These are phyloP conservation scores for Talaromyces stipitatus DNA, from an alignment of 495 filamentous ascomycete genomes.

Conservation along the genomic window DNA sequence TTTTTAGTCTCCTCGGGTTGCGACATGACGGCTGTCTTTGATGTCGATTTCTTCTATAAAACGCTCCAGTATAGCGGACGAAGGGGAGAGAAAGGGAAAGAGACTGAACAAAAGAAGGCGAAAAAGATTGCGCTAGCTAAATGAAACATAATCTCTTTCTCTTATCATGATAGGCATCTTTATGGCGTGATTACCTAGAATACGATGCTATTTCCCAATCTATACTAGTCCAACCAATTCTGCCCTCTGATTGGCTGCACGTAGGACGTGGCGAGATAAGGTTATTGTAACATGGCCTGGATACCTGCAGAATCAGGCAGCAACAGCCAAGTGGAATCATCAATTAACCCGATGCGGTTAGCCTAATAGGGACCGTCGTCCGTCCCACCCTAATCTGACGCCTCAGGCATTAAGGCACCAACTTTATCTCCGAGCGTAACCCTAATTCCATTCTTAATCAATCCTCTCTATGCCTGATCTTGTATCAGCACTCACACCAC, in stretches of 20 bases:
- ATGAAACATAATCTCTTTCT: not conserved
- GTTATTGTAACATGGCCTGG: not conserved
- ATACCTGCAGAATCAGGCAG: not conserved
- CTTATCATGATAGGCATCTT: not conserved
- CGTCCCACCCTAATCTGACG: not conserved
- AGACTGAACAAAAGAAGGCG: not conserved
- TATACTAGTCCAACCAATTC: not conserved
- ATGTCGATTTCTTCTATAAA: no score
- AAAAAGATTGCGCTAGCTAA: not conserved
- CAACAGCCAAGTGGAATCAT: not conserved
- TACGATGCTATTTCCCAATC: slow-evolving; percentile 1
- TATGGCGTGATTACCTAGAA: slow-evolving; percentile 1
- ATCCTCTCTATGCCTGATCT: not conserved
- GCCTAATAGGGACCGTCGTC: not conserved
- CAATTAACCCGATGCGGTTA: not conserved
- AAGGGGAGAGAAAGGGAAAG: not conserved
- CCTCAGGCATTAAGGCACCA: not conserved
- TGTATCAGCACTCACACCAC: not conserved
- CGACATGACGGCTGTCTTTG: not conserved
- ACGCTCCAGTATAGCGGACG: no score
- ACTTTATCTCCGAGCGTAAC: not conserved
- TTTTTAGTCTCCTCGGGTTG: not conserved
- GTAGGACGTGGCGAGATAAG: not conserved
- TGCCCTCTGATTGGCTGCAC: not conserved
- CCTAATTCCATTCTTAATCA: not conserved